These are phyloP conservation scores for Babjeviella inositovora DNA, from an alignment of 805 yeast genomes.

Conservation along the genomic window DNA sequence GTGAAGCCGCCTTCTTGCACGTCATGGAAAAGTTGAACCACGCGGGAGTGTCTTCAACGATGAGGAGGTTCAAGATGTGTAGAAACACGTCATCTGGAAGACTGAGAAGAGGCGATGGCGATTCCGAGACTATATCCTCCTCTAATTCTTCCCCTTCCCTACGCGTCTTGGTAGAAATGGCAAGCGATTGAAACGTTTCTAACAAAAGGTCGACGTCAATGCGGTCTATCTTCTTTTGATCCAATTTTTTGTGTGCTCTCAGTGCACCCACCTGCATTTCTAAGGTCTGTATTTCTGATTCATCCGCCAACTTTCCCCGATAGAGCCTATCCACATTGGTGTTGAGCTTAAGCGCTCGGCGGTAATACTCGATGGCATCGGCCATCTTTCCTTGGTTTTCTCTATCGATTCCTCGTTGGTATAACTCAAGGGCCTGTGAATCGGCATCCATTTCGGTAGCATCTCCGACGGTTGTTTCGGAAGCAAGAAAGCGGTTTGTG, in stretches of 20 bases:
- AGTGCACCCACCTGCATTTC: slow-evolving; percentile 2
- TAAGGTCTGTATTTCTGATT: slow-evolving; percentile 12
- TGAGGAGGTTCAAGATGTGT: slow-evolving; percentile 28
- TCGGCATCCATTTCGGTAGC: no score
- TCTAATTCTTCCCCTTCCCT: slow-evolving; percentile 5
- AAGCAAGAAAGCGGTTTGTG: no score
- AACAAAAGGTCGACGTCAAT: slow-evolving; percentile 24
- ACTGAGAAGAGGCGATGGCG: slow-evolving; percentile 22
- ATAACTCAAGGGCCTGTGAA: slow-evolving; percentile 38
- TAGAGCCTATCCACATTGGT: slow-evolving; percentile 53
- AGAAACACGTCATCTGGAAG: slow-evolving; percentile 46
- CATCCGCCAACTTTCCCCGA: slow-evolving; percentile 35
- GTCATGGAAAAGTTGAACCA: slow-evolving; percentile 50
- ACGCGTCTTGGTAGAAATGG: slow-evolving; percentile 9
- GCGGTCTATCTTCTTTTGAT: slow-evolving; percentile 16
- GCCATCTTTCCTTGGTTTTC: slow-evolving; percentile 64
- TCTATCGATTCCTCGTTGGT: slow-evolving; percentile 55
- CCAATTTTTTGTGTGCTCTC: slow-evolving; percentile 8
- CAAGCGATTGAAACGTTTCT: slow-evolving; percentile 13
- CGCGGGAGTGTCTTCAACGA: slow-evolving; percentile 34
- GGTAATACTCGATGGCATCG: slow-evolving; percentile 65
- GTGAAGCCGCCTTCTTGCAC: slow-evolving; percentile 36
- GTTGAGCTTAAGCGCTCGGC: slow-evolving; percentile 50
- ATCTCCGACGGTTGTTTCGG: no score
- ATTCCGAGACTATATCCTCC: slow-evolving; percentile 1